Base-by-base conservation (phyloP, 805 yeast species). In the Yarrowia yakushimensis region DNA sequence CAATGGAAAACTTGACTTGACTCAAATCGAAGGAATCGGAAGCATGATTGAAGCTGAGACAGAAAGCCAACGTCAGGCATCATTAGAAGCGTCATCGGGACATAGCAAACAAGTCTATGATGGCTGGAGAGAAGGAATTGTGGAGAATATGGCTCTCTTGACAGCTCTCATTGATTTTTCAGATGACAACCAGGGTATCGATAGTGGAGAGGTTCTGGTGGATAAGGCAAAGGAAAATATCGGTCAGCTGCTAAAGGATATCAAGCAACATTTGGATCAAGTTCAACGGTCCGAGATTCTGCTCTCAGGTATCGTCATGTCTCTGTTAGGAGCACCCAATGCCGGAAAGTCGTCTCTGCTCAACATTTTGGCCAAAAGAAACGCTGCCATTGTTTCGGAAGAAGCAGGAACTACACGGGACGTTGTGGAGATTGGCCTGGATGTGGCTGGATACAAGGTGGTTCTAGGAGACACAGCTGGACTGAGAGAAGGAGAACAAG, bases 331-430 rank as follows among this genome's bases (percentile, higher is more conserved):
- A 0, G 94, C 96, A 7, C 97, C 99, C 1, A 94, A 94, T 73
- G 97, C 97, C 0, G 99, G 99, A 0, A 94, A 94, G 71, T 91
- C 97, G 3, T 89, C 97, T 0, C 74, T 94, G 11, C 73, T 94
- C 59, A 94, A 94, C 69, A 70, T 75, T n/a, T 72, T 94, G 8
- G 90, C 92, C 0, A 80, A 85, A 64, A 82, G 87, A 22, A 96
- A 91, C 22, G 87, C 90, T 17, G 96, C 97, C 0, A 90, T 94
- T 37, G 98, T 94, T 0, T 90, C 97, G 70, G 85, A 85, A 37
- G 82, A 88, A 5, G 96, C 96, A 1, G 99, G 99, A 0, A 94
- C 99, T 0, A 94, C 99, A 0, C 79, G 99, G 69, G 99, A 94
- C 70, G 76, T 89, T 0, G 81, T 94, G 23, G 96, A 91, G 67